Conservation (phyloP, 2,329 filamentous ascomycete species). For the Cryphonectria japonica region DNA sequence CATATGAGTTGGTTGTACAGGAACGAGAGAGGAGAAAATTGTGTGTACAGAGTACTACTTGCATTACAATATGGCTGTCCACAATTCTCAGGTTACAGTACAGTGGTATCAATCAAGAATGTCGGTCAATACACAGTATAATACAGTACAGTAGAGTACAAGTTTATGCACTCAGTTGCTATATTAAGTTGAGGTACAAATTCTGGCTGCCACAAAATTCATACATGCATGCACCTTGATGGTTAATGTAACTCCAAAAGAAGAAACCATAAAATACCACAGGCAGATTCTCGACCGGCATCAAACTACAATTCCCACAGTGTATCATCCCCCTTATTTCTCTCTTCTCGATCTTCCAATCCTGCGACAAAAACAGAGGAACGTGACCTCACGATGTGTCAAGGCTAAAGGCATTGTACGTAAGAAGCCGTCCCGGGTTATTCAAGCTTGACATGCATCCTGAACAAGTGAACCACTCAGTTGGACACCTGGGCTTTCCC, state of each 20-base stretch:
- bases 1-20: not conserved
- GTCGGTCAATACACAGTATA: not conserved
- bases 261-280: not conserved
- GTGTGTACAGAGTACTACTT: not conserved
- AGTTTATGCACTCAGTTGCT: not conserved
- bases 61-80: not conserved
- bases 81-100: no score
- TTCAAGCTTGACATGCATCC: slow-evolving; percentile 6
- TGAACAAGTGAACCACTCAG: slow-evolving; percentile 6
- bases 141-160: not conserved
- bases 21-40: not conserved
- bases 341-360: not conserved
- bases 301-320: not conserved
- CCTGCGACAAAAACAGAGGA: slow-evolving; percentile 20
- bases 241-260: not conserved
- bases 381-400: slow-evolving; percentile 31
- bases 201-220: not conserved
- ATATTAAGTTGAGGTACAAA: not conserved
- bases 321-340: not conserved
- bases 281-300: not conserved
- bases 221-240: slow-evolving; percentile 1
- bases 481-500: slow-evolving; percentile 9
- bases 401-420: slow-evolving; percentile 26
- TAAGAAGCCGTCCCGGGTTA: slow-evolving; percentile 26
- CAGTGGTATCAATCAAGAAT: not conserved